A percentile compares a stretch with the other conserved stretches of the same genome.
These are phyloP conservation scores for Eragrostis tef DNA, from an alignment of 202 grass and related monocot genomes.

Conservation along the genomic window DNA sequence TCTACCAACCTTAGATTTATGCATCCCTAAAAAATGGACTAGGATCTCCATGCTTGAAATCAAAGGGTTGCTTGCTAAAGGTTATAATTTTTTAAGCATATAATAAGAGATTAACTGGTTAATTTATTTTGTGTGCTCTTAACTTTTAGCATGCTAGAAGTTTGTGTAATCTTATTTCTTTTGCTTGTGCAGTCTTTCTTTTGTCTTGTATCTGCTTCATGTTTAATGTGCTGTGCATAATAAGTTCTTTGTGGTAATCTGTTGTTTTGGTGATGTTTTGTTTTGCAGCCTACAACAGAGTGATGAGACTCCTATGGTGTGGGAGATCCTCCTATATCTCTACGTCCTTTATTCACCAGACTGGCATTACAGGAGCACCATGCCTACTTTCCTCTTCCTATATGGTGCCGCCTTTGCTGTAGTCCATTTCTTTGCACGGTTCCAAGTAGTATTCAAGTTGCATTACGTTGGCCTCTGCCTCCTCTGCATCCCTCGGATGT, in stretches of 20 bases:
- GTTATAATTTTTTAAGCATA: not conserved
- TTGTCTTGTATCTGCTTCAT: not conserved
- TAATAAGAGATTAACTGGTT: not conserved
- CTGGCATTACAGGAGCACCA: constrained; percentile 86
- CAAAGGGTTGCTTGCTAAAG: not conserved
- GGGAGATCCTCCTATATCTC: constrained; percentile 90
- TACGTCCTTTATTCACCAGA: constrained; percentile 94
- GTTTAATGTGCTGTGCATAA: constrained; percentile 1
- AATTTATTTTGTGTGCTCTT: not conserved
- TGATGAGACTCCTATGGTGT: constrained; percentile 90
- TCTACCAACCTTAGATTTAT: not conserved
- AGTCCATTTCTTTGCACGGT: constrained; percentile 70
- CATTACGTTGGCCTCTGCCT: constrained; percentile 82
- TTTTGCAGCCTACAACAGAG: constrained; percentile 82
- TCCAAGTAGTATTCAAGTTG: constrained; percentile 78
- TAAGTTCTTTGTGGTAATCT: constrained; percentile 18
- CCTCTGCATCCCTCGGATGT: constrained; percentile 88
- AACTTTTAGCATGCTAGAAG: not conserved
- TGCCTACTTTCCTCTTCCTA: constrained; percentile 87
- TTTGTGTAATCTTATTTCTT: not conserved
- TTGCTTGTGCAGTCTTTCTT: not conserved
- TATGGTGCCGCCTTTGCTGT: constrained; percentile 74
- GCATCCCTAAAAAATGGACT: not conserved
- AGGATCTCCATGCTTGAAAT: not conserved
- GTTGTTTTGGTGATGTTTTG: constrained; percentile 1